Percentiles rank a stretch among this genome's conserved stretches.
phyloP scores from a whole-genome alignment of 345 rosid species.

The Toxicodendron radicans region DNA sequence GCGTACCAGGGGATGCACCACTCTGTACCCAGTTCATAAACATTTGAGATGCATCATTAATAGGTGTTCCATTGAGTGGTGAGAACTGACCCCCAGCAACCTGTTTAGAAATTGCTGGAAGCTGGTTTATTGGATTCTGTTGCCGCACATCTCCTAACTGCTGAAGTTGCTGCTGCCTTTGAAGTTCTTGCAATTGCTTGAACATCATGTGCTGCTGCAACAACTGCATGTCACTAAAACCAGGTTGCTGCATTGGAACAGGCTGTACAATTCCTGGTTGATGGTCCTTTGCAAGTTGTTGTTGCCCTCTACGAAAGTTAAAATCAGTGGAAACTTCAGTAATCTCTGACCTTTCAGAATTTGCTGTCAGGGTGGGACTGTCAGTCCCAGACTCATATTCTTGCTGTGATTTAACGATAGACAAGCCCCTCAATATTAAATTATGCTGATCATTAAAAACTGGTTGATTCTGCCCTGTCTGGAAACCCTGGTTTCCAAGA shows the following conservation, averaged over 20 bases:
- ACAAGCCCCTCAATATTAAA: constrained; percentile 23
- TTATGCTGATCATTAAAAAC: constrained; percentile 30
- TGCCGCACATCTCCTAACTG: constrained; percentile 48
- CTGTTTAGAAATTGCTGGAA: constrained; percentile 41
- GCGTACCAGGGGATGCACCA: constrained; percentile 39
- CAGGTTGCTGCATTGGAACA: constrained; percentile 55
- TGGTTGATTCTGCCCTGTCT: constrained; percentile 29
- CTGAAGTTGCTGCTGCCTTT: constrained; percentile 62
- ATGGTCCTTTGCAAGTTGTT: constrained; percentile 34
- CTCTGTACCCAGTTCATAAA: constrained; percentile 52
- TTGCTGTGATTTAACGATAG: constrained; percentile 28
- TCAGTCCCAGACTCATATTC: constrained; percentile 37
- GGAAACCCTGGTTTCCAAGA: constrained; percentile 33
- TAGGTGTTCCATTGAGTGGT: constrained; percentile 54
- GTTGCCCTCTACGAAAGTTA: constrained; percentile 44
- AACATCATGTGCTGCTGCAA: constrained; percentile 68
- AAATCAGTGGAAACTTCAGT: constrained; percentile 38
- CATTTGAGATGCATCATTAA: constrained; percentile 49
- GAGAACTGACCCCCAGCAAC: constrained; percentile 40
- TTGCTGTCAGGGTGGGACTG: constrained; percentile 43
- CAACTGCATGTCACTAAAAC: constrained; percentile 57
- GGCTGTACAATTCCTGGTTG: constrained; percentile 32
- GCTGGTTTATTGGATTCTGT: constrained; percentile 46
- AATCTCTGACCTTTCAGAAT: constrained; percentile 44
- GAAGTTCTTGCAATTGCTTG: constrained; percentile 72